Evolutionary conservation across 129 eudicot genomes (phyloP).

Genomic region (Apium graveolens): DNA sequence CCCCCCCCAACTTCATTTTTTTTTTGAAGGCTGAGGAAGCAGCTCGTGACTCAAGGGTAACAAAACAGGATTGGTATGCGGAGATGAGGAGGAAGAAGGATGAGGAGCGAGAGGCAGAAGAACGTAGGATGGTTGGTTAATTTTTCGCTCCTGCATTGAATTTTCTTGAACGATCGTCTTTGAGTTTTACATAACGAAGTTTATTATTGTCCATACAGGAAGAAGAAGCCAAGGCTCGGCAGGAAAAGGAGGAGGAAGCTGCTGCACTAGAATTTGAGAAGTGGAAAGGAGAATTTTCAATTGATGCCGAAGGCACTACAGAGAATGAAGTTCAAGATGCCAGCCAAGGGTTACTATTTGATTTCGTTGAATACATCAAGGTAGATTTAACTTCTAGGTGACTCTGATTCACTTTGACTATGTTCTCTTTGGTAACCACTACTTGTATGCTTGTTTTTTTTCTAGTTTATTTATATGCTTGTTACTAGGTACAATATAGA

Average conservation of each 20-base stretch:
- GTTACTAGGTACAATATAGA: not conserved
- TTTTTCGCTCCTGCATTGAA: conserved; percentile 8
- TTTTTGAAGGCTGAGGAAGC: conserved; percentile 82
- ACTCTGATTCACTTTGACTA: not conserved
- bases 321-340: conserved; percentile 93
- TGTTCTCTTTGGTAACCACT: not conserved
- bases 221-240: conserved; percentile 90
- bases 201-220: conserved; percentile 41
- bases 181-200: conserved; percentile 8
- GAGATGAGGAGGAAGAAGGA: conserved; percentile 90
- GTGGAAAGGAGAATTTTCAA: conserved; percentile 96
- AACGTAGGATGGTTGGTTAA: conserved; percentile 68
- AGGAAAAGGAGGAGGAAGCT: conserved; percentile 96
- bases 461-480: not conserved
- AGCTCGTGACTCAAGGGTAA: conserved; percentile 66
- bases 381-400: conserved; percentile 24
- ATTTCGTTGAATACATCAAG: conserved; percentile 96
- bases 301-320: conserved; percentile 94
- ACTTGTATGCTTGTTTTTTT: not conserved
- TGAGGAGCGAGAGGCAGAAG: conserved; percentile 93
- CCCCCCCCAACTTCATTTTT: no score
- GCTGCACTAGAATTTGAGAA: conserved; percentile 92
- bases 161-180: not conserved
- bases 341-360: conserved; percentile 74
- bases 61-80: conserved; percentile 89